Base-by-base conservation (phyloP, 192 early-diverging fungal species). In the Coemansia sp. region DNA sequence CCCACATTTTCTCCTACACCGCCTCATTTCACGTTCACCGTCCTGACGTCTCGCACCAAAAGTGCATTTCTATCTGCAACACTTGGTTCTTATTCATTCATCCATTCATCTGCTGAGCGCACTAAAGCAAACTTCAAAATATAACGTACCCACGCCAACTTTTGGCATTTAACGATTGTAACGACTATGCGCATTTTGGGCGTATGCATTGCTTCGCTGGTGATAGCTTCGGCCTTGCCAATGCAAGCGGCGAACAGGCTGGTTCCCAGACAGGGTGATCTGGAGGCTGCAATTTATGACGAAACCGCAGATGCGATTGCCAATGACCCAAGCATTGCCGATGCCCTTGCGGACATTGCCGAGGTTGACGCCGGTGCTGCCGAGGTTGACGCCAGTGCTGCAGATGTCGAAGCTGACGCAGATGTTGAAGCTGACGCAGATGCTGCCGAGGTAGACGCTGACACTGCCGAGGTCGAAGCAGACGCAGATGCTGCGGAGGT, bases 151-250 rank as follows among this genome's bases (percentile, higher is more conserved):
- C 41, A 43, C 41, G 41, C 41, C 41, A 43, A 15, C 41, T 43
- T 43, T 19, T 17, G 19, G 25, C 29, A 15, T 24, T 50, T 48
- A 24, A 61, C 43, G 59, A 61, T 38, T 43, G 19, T 67, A 32
- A 67, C 59, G 66, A 67, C 47, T 39, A 77, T 77, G 75, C 69
- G 69, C 39, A 8, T 69, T 41, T 35, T 64, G n/a, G 60, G 69
- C 54, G 66, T 77, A 19, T 68, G 62, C n/a, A 41, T 62, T 23
- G 68, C 62, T 1, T 61, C 66, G 22, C 59, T 77, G 45, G 59
- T 62, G 29, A 52, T 77, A 12, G 41, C 66, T 10, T 54, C 14
- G 25, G 75, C 75, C 9, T 60, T 65, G 32, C 75, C 75, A 15
- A 17, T 56, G 55, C 61, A 45, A 12, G 19, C 27, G 23, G 11